Base-by-base conservation (phyloP, 139 green algal genomes). In the Chlorella sp. region DNA sequence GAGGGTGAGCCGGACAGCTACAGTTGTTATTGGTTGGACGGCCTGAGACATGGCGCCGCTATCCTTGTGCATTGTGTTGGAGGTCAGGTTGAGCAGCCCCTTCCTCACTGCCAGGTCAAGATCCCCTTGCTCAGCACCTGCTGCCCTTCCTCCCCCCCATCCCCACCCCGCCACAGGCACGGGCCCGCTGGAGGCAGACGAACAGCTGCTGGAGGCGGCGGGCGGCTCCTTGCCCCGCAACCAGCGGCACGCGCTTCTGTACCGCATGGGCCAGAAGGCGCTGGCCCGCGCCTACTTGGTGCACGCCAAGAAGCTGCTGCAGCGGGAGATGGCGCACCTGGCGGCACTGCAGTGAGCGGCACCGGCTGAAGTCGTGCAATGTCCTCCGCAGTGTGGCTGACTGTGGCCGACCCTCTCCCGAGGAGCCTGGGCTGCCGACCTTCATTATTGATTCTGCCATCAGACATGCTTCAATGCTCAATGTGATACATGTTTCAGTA, bases 241-340 rank as follows among this genome's bases (percentile, higher is more conserved):
- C 32, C 70, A 88, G 86, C 80, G 72, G 13, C 79, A 75, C 2
- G 93, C 90, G 32, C n/a, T 97, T 41, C 60, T 95, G 74, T 97
- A 98, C 88, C 89, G 95, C 21, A 87, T 90, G 18, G 89, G 87
- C 0, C 95, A 98, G 79, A 98, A 98, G 90, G 87, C 64, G 32
- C 68, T 97, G 60, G 89, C 89, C 6, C 85, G 95, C 21, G 84
- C 85, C 1, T 96, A 93, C 56, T 84, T 96, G 55, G 74, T 84
- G 30, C 65, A 89, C 0, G 90, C 86, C 5, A 87, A 85, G 51
- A 20, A 38, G 18, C 88, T 93, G 85, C 87, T 96, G 80, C 21
- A 81, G 32, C 30, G 51, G 4, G 87, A 95, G 65, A 88, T 97
- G 80, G 38, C 47, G 30, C 78, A 89, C 36, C 80, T 96, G 80